Conservation (phyloP, 116 monocot genomes). For the Phalaenopsis hybrid region DNA sequence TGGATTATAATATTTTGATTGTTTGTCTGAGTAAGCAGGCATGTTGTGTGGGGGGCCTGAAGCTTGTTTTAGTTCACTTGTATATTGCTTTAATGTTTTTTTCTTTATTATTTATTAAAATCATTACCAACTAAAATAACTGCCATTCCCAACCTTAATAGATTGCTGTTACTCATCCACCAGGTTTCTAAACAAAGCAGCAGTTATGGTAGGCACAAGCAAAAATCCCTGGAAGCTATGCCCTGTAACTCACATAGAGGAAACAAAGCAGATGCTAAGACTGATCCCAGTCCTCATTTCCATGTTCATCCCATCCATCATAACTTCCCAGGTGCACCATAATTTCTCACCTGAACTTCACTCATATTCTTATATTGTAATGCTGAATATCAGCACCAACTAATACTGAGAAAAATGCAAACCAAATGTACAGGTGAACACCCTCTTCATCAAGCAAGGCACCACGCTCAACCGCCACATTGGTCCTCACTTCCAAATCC, state of each 20-base stretch:
- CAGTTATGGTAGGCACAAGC: conserved; percentile 14
- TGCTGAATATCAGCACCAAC: not conserved
- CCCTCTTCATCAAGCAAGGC: conserved; percentile 67
- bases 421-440: conserved; percentile 17
- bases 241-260: conserved; percentile 60
- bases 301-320: conserved; percentile 31
- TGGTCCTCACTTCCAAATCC: conserved; percentile 40
- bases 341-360: not conserved
- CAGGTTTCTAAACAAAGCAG: conserved; percentile 45
- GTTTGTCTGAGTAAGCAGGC: too few relatives aligned
- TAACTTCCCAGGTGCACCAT: conserved; percentile 31
- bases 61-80: too few relatives aligned
- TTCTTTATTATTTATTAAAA: too few relatives aligned
- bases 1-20: too few relatives aligned
- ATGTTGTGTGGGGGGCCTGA: too few relatives aligned
- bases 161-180: not conserved
- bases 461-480: conserved; percentile 39
- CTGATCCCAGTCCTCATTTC: conserved; percentile 36
- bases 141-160: too few relatives aligned
- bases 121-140: too few relatives aligned
- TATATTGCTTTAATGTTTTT: too few relatives aligned
- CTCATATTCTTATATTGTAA: not conserved
- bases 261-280: conserved; percentile 54
- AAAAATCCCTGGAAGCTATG: conserved; percentile 24
- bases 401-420: not conserved